phyloP scores from a whole-genome alignment of 2,329 filamentous ascomycete genomes.

The Thermomyces lanuginosus region DNA sequence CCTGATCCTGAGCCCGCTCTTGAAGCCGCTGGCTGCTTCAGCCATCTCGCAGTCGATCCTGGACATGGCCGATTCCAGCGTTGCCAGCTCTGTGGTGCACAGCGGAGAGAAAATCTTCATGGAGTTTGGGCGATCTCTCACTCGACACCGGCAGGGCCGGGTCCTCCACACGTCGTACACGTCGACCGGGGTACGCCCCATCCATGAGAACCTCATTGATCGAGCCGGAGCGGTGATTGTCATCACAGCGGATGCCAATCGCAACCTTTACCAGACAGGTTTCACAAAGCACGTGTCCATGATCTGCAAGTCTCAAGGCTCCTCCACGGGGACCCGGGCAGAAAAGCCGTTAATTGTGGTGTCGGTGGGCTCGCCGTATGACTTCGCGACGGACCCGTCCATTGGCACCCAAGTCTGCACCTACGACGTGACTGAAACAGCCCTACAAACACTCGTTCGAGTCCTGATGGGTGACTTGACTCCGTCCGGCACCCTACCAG shows the following conservation, averaged over 20 bases:
- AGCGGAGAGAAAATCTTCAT: conserved; percentile 86
- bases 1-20: conserved; percentile 71
- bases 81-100: conserved; percentile 53
- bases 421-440: conserved; percentile 89
- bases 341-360: conserved; percentile 82
- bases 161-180: conserved; percentile 91
- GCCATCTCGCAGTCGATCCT: conserved; percentile 55
- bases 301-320: conserved; percentile 49
- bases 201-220: conserved; percentile 85
- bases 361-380: conserved; percentile 86
- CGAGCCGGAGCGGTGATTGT: conserved; percentile 77
- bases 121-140: conserved; percentile 74
- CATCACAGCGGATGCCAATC: conserved; percentile 82
- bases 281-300: conserved; percentile 94
- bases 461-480: conserved; percentile 62
- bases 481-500: conserved; percentile 40
- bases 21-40: conserved; percentile 84
- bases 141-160: conserved; percentile 68
- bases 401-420: conserved; percentile 91
- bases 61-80: conserved; percentile 32
- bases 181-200: conserved; percentile 75
- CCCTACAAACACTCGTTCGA: conserved; percentile 67
- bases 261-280: conserved; percentile 82
- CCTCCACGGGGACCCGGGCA: conserved; percentile 24
- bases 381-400: conserved; percentile 81